A percentile compares a stretch with the other conserved stretches of the same genome.
These are phyloP conservation scores for Sesbania bispinosa DNA, from an alignment of 306 rosid species.

Conservation along the genomic window DNA sequence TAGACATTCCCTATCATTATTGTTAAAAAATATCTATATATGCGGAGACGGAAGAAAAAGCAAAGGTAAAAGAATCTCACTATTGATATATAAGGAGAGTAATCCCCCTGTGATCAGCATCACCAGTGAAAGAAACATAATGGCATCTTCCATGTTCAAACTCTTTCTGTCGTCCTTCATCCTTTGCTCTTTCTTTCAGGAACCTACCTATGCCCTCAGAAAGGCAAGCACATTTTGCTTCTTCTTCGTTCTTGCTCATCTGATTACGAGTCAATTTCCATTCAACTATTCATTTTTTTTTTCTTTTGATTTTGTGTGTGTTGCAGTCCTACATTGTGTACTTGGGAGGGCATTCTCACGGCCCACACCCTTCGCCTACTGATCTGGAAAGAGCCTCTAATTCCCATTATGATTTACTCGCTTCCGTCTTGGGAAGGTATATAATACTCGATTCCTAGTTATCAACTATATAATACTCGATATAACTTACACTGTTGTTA, in stretches of 20 bases:
- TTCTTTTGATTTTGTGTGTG: not conserved
- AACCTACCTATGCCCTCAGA: slow-evolving; percentile 1
- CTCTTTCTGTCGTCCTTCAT: not conserved
- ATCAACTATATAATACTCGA: no score
- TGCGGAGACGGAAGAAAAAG: no score
- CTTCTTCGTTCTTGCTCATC: no score
- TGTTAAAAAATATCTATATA: no score
- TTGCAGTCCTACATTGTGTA: slow-evolving; percentile 40
- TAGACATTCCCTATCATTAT: no score
- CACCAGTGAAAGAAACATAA: not conserved
- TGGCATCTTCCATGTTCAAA: not conserved
- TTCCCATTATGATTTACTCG: slow-evolving; percentile 35
- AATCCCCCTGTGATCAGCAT: no score
- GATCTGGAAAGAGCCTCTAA: slow-evolving; percentile 29
- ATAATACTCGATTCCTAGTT: no score
- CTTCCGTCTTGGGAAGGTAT: slow-evolving; percentile 44
- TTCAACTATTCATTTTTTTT: no score
- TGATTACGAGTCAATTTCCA: no score
- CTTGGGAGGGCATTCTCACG: slow-evolving; percentile 43
- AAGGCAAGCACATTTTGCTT: slow-evolving; percentile 5
- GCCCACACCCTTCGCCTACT: slow-evolving; percentile 26
- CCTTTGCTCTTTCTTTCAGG: not conserved
- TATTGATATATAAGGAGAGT: no score
- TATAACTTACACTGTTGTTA: no score
- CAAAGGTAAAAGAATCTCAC: no score